Percentiles rank a stretch among this genome's conserved stretches.
Conservation (phyloP, 768 basidiomycete genomes). For the Filobasidium wieringae region DNA sequence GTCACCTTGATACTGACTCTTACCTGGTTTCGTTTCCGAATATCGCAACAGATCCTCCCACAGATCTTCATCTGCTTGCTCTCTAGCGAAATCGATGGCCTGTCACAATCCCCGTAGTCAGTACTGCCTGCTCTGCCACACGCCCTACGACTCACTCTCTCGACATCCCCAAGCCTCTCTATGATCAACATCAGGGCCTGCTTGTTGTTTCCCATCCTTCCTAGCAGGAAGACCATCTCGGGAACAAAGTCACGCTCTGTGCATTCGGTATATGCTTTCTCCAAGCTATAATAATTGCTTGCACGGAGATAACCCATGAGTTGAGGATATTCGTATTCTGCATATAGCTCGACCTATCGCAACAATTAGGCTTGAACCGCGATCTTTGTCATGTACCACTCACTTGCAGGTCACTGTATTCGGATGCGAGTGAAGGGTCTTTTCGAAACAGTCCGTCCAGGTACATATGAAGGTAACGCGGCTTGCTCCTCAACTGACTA, state of each 20-base stretch:
- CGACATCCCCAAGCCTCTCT: constrained; percentile 82
- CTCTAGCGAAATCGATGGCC: constrained; percentile 97
- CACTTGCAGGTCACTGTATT: constrained; percentile 76
- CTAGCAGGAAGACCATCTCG: constrained; percentile 95
- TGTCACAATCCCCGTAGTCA: constrained; percentile 27
- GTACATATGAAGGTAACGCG: constrained; percentile 81
- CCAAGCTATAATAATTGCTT: constrained; percentile 81
- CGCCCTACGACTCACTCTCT: constrained; percentile 47
- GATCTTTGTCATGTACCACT: constrained; percentile 9
- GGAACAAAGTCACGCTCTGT: constrained; percentile 72
- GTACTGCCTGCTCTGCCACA: background rate
- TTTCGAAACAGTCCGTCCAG: constrained; percentile 79
- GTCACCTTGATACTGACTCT: constrained; percentile 19
- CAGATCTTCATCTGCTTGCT: constrained; percentile 89
- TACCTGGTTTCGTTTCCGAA: constrained; percentile 83
- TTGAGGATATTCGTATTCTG: constrained; percentile 64
- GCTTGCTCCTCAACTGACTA: constrained; percentile 62
- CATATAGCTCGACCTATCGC: constrained; percentile 69
- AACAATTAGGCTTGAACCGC: background rate
- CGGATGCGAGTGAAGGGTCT: constrained; percentile 65
- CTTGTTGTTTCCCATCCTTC: constrained; percentile 96
- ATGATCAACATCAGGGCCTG: constrained; percentile 88
- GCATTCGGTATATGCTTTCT: constrained; percentile 75
- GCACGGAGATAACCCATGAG: constrained; percentile 84
- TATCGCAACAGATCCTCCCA: constrained; percentile 95